Evolutionary conservation across 1,284 basidiomycete species (phyloP).

Genomic region (Pseudozyma sp.): DNA sequence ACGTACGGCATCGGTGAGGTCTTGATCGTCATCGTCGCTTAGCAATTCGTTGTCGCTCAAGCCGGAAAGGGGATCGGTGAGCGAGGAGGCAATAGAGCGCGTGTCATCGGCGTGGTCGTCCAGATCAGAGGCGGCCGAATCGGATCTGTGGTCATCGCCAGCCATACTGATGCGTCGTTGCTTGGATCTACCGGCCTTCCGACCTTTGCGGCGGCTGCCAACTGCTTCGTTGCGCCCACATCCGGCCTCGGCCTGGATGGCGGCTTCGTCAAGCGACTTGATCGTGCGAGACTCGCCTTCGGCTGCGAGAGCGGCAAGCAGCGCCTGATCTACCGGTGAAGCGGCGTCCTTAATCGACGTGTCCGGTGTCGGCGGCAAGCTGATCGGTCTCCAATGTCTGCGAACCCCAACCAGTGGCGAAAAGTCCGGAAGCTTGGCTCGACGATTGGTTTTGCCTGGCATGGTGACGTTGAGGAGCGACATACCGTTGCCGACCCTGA

Average conservation of each 20-base stretch:
- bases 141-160: slow-evolving; percentile 2
- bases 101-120: slow-evolving; percentile 44
- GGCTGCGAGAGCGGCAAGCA: slow-evolving; percentile 15
- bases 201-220: slow-evolving; percentile 5
- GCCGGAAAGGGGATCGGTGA: slow-evolving; percentile 59
- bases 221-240: slow-evolving; percentile 33
- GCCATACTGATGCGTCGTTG: slow-evolving; percentile 14
- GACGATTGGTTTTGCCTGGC: slow-evolving; percentile 49
- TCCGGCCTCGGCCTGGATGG: slow-evolving; percentile 25
- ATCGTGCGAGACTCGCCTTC: slow-evolving; percentile 25
- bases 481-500: slow-evolving; percentile 66
- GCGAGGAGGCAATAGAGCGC: slow-evolving; percentile 52
- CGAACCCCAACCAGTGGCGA: slow-evolving; percentile 59
- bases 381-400: slow-evolving; percentile 53
- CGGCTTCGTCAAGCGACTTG: slow-evolving; percentile 14
- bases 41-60: slow-evolving; percentile 43
- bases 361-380: slow-evolving; percentile 49
- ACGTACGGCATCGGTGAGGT: slow-evolving; percentile 38
- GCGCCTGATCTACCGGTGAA: slow-evolving; percentile 11
- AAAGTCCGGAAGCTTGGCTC: slow-evolving; percentile 57
- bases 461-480: slow-evolving; percentile 61
- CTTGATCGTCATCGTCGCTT: slow-evolving; percentile 55
- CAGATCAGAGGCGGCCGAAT: slow-evolving; percentile 11
- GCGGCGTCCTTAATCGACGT: slow-evolving; percentile 28
- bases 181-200: background rate